phyloP scores from a whole-genome alignment of 2,329 filamentous ascomycete genomes.

The Trichoderma citrinoviride region DNA sequence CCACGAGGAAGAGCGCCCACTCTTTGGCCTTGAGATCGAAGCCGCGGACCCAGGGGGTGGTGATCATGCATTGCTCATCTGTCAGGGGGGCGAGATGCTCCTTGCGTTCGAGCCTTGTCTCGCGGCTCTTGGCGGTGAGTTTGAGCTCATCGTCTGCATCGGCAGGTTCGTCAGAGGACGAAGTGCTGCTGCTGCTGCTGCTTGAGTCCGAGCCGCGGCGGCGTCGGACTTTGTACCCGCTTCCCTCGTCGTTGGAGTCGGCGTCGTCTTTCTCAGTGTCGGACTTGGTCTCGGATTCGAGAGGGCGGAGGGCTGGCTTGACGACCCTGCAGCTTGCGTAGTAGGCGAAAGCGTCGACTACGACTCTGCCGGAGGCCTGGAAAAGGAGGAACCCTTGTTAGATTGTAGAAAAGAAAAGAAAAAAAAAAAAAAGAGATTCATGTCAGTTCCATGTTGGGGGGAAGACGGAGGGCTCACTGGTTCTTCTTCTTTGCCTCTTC shows the following conservation, averaged over 20 bases:
- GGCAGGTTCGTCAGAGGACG: background rate
- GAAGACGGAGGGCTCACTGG: background rate
- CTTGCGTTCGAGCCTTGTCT: background rate
- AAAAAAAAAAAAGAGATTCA: too few relatives aligned
- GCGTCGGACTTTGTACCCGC: background rate
- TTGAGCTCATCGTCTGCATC: background rate
- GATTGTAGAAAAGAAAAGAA: too few relatives aligned
- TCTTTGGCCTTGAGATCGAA: constrained; percentile 39
- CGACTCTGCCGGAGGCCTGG: constrained; percentile 32
- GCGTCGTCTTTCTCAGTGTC: background rate
- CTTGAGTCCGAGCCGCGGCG: background rate
- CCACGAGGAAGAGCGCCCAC: constrained; percentile 26
- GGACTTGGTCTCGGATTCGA: background rate
- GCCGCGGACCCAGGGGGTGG: constrained; percentile 39
- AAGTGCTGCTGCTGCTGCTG: background rate
- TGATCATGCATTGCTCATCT: constrained; percentile 37
- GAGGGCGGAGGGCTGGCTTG: constrained; percentile 29
- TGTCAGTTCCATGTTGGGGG: too few relatives aligned
- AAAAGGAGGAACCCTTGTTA: background rate
- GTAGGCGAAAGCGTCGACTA: constrained; percentile 38
- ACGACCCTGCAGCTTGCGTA: constrained; percentile 33
- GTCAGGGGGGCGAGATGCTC: constrained; percentile 26
- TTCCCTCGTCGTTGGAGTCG: background rate
- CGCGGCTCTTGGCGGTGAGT: background rate
- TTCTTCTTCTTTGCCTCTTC: background rate